Conservation (phyloP, 1,139 yeast species). For the Schwanniomyces etchellsii region DNA sequence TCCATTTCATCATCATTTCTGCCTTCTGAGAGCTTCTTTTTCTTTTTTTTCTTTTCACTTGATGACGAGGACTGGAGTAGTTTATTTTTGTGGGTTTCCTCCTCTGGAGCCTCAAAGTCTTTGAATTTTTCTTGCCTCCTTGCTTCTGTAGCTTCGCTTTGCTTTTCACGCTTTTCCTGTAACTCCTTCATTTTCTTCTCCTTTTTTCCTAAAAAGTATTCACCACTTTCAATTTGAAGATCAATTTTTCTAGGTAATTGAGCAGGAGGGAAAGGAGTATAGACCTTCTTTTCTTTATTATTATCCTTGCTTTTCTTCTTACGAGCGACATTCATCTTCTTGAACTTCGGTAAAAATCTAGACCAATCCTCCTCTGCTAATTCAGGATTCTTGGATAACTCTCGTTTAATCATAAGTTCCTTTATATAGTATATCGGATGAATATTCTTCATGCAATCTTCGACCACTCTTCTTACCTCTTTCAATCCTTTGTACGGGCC, state of each 20-base stretch:
- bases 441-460: conserved; percentile 93
- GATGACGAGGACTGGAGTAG: conserved; percentile 13
- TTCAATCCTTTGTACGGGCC: conserved; percentile 94
- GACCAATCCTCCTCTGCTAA: conserved; percentile 96
- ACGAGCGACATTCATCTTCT: conserved; percentile 92
- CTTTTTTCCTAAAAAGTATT: conserved; percentile 83
- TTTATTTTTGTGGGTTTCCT: conserved; percentile 43
- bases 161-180: conserved; percentile 75
- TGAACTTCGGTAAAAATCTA: conserved; percentile 93
- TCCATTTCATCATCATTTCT: too few species aligned
- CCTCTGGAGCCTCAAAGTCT: conserved; percentile 84
- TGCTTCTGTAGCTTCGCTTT: conserved; percentile 60
- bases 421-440: conserved; percentile 97
- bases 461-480: conserved; percentile 89
- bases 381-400: conserved; percentile 90
- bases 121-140: conserved; percentile 68
- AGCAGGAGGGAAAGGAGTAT: conserved; percentile 99
- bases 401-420: conserved; percentile 96
- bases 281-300: conserved; percentile 69
- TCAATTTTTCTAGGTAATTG: conserved; percentile 97
- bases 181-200: conserved; percentile 71
- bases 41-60: conserved; percentile 1
- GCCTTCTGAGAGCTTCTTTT: too few species aligned
- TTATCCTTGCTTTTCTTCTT: conserved; percentile 64
- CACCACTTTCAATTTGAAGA: conserved; percentile 97